These are phyloP conservation scores for Peronospora destructor DNA, from an alignment of 352 stramenopile genomes.

Conservation along the genomic window DNA sequence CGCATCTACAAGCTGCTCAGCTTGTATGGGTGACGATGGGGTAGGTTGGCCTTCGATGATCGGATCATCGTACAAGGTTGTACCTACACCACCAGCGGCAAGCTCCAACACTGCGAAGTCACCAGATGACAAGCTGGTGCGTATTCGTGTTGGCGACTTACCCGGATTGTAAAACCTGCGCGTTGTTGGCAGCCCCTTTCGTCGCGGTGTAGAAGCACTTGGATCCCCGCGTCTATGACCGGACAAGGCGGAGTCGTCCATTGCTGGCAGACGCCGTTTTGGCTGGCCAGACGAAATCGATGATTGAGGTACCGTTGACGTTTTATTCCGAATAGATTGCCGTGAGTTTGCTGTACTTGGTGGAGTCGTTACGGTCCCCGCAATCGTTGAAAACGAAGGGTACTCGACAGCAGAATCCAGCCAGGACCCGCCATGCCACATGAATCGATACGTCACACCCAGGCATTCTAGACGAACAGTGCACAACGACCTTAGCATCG, in stretches of 20 bases:
- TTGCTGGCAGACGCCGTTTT: slow-evolving; percentile 21
- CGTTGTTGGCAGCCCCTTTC: slow-evolving; percentile 21
- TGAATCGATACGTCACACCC: slow-evolving; percentile 41
- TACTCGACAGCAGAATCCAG: slow-evolving; percentile 52
- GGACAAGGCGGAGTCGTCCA: slow-evolving; percentile 39
- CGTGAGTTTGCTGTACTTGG: slow-evolving; percentile 26
- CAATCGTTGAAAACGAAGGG: slow-evolving; percentile 17
- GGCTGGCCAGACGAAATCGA: slow-evolving; percentile 15
- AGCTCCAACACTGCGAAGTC: slow-evolving; percentile 26
- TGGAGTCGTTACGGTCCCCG: slow-evolving; percentile 3
- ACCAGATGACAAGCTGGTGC: slow-evolving; percentile 23
- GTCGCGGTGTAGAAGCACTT: slow-evolving; percentile 18
- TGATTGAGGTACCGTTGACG: slow-evolving; percentile 13
- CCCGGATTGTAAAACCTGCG: slow-evolving; percentile 33
- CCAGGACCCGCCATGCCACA: slow-evolving; percentile 54
- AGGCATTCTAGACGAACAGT: slow-evolving; percentile 49
- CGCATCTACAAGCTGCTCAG: slow-evolving; percentile 15
- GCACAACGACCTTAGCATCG: slow-evolving; percentile 46
- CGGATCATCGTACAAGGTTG: slow-evolving; percentile 32
- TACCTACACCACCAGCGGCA: slow-evolving; percentile 15
- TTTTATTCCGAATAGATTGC: slow-evolving; percentile 22
- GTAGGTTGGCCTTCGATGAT: slow-evolving; percentile 33
- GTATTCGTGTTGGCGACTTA: slow-evolving; percentile 24
- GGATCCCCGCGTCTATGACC: slow-evolving; percentile 23
- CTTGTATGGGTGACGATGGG: slow-evolving; percentile 26